Percentiles rank a stretch among this genome's conserved stretches.
Evolutionary conservation across 2,329 filamentous ascomycete species (phyloP).

Genomic region (Bipolaris zeicola): DNA sequence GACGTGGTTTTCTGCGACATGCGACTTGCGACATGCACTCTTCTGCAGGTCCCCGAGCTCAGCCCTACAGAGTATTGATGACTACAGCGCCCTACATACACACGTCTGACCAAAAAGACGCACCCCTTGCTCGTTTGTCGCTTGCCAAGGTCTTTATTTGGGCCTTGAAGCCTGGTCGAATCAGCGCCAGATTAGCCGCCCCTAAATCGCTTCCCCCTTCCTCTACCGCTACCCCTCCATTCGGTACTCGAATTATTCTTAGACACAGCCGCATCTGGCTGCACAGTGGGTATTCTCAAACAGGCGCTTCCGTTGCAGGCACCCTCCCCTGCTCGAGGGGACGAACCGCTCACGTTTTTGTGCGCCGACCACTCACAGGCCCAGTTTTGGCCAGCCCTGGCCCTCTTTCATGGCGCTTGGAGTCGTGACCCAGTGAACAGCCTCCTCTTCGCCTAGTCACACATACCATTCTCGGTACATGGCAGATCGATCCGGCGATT

Average conservation of each 20-base stretch:
- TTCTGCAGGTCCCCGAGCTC: slow-evolving; percentile 35
- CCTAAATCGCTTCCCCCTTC: slow-evolving; percentile 14
- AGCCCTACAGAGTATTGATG: slow-evolving; percentile 41
- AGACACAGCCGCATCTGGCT: slow-evolving; percentile 44
- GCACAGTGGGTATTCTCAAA: slow-evolving; percentile 37
- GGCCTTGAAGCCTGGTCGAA: slow-evolving; percentile 30
- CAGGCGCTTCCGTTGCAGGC: slow-evolving; percentile 44
- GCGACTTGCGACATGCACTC: slow-evolving; percentile 5
- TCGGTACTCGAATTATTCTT: slow-evolving; percentile 43
- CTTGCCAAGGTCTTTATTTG: slow-evolving; percentile 37
- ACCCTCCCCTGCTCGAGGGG: slow-evolving; percentile 30
- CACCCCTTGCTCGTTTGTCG: slow-evolving; percentile 21
- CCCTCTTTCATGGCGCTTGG: slow-evolving; percentile 42
- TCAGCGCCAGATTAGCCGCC: slow-evolving; percentile 39
- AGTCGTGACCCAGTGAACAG: slow-evolving; percentile 37
- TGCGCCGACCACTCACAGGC: slow-evolving; percentile 39
- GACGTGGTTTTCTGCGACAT: slow-evolving; percentile 3
- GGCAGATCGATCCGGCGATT: slow-evolving; percentile 46
- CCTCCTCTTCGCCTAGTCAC: slow-evolving; percentile 38
- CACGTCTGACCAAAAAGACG: slow-evolving; percentile 16
- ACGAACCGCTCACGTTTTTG: slow-evolving; percentile 31
- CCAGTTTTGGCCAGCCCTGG: slow-evolving; percentile 32
- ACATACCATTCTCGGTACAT: slow-evolving; percentile 33
- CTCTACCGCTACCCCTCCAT: slow-evolving; percentile 30
- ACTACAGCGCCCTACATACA: slow-evolving; percentile 24